Evolutionary conservation across 2,329 filamentous ascomycete species (phyloP), one percentile per base, ranked within the genome.

Genomic region (Mycosphaerella arachidis): DNA sequence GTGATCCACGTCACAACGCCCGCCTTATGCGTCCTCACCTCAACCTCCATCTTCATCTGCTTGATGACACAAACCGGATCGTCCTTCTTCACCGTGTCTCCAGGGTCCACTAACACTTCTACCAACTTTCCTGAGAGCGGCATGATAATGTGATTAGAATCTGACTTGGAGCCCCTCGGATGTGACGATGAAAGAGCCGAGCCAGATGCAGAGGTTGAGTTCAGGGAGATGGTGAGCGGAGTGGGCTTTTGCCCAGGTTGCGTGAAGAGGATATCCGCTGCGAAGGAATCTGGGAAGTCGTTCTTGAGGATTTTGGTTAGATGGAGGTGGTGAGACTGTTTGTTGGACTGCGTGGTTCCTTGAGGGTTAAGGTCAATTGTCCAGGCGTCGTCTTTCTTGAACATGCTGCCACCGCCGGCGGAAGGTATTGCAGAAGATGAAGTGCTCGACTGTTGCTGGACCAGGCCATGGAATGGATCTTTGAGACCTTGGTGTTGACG

Each of bases 31-130:
- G 77, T 77, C 24, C 85, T 71, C 2, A 88, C 80, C 66, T 87
- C 85, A n/a, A 87, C 71, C 64, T 88, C 85, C 85, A 87, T 88
- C 72, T 87, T 87, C 84, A 87, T 87, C 71, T 87, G 85, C 71
- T 83, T 82, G 20, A 87, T 79, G 18, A 87, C 83, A 7, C 76
- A 82, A 64, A 87, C 74, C 0, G 81, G 73, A 43, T 86, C 79
- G 1, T 83, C 82, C 61, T 80, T 74, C 20, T 69, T 70, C 0
- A 84, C 73, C 6, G 70, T 64, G 60, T 84, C 81, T 0, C 82
- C 82, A 4, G 78, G 77, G 6, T 82, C 77, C 0, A 87, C 82
- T 2, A 83, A 66, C 0, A 87, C 73, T 68, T 87, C 85, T 1
- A 86, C 79, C 29, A 87, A 64, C 60, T 82, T 85, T 0, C 85